Base-by-base conservation (phyloP, 164 flowering plant species). In the Vitis amurensis region DNA sequence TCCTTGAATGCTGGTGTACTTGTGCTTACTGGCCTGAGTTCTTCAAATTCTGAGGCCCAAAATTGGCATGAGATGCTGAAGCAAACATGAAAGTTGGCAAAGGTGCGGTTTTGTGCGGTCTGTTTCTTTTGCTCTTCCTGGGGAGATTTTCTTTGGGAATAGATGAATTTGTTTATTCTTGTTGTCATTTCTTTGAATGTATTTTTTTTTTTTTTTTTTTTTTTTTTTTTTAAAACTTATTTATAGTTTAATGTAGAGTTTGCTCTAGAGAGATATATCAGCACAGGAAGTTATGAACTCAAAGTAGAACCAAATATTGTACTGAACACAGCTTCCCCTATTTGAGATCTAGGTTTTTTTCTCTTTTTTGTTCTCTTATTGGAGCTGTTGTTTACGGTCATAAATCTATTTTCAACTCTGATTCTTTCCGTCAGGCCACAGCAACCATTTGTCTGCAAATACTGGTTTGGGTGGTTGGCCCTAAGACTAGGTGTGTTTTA, bases 101-200 rank as follows among this genome's bases (percentile, higher is more conserved):
- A 76, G 78, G 79, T 69, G 65, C 30, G 44, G 55, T 50, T 58
- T 57, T 67, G 75, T 68, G 75, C 49, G 69, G 74, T 74, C 71
- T 75, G 75, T 69, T 69, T 55, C 58, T 59, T 73, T 67, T 66
- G 73, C 64, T 68, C 66, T 71, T 73, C 64, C 71, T 69, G 14
- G 68, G 60, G 71, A 58, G 74, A 13, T 62, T 72, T 68, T 66
- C 63, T 61, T 19, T 51, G 65, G 11, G 66, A 60, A 73, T 55
- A 56, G 67, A 67, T 74, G 74, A 62, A 74, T 85, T 84, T 81
- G 50, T 88, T 83, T 37, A 78, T 82, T 85, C 81, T 73, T 83
- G 76, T 76, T 77, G 67, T 67, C 15, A n/a, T 69, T 68, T 68
- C 65, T 80, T 72, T 71, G 70, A 68, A 76, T 79, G 77, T 75